Base-by-base conservation (phyloP, 768 basidiomycete species). In the Rubroboletus pulcherrimus region DNA sequence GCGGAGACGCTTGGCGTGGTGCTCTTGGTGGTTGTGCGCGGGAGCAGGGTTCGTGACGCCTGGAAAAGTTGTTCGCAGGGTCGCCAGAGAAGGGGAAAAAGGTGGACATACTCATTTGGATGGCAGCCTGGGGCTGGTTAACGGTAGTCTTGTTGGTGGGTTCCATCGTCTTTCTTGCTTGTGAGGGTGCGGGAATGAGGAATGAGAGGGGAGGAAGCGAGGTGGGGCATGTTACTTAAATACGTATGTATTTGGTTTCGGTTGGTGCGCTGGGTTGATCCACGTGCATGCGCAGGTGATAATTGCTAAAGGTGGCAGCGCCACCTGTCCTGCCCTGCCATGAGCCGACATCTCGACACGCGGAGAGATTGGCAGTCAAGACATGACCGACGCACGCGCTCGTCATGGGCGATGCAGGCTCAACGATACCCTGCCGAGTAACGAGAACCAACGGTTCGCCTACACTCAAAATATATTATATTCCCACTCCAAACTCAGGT, bases 51-150 rank as follows among this genome's bases (percentile, higher is more conserved):
- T 78, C 73, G 79, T 77, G 6, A 75, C 74, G 60, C 73, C 83
- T 85, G 50, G 3, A 4, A 38, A 8, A 14, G 41, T 30, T 34
- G 44, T 52, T 54, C 35, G 29, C 5, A 5, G 35, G 38, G 26
- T 7, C 9, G 10, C 2, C 5, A 38, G 0, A 24, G 4, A n/a
- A 8, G 14, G 6, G 7, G 10, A 17, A 7, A n/a, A 24, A 6
- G 26, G 26, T 5, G 1, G 2, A 79, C 84, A 43, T 59, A 85
- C 86, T 81, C 86, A 87, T 87, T 67, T 81, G 74, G 33, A 80
- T 73, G 38, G 79, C 75, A 65, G 78, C 83, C 65, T 79, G 78
- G 24, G 86, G 86, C 72, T 88, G 86, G 64, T 73, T 68, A 26
- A 74, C 69, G 45, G 77, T 80, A 1, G 57, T 66, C 39, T 71